Percentiles rank a stretch among this genome's conserved stretches.
These are phyloP conservation scores for Monosporozyma aerobia DNA, from an alignment of 805 yeast species.

Conservation along the genomic window DNA sequence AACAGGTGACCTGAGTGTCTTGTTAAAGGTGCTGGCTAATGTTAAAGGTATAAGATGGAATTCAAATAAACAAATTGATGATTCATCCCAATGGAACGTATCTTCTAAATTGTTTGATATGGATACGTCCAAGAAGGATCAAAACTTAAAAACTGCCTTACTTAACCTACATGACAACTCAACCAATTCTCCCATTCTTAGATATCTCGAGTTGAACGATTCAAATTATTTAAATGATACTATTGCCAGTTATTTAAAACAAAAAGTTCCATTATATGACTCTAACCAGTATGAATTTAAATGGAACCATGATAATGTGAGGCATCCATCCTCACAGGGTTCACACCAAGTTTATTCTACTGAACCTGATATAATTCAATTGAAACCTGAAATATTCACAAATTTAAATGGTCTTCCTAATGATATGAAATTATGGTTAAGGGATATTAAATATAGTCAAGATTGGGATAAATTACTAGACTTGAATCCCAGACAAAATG, in stretches of 20 bases:
- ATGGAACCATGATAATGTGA: neutral
- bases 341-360: neutral
- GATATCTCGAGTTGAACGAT: neutral
- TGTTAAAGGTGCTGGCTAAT: constrained; percentile 1
- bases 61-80: neutral
- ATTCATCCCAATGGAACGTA: neutral
- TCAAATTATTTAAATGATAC: neutral
- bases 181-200: neutral
- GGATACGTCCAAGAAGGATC: neutral
- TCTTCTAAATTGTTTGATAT: neutral
- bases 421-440: constrained; percentile 14
- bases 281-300: neutral
- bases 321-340: neutral
- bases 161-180: neutral
- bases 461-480: constrained; percentile 2
- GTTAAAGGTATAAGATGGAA: neutral
- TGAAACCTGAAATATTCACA: constrained; percentile 9
- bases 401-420: constrained; percentile 12
- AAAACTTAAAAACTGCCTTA: neutral
- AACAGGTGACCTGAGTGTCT: neutral
- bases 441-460: neutral
- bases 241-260: neutral
- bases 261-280: neutral
- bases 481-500: constrained; percentile 2
- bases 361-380: neutral